A percentile compares a stretch with the other conserved stretches of the same genome.
These are phyloP conservation scores for Saccharomyces eubayanus DNA, from an alignment of 805 yeast species.

Conservation along the genomic window DNA sequence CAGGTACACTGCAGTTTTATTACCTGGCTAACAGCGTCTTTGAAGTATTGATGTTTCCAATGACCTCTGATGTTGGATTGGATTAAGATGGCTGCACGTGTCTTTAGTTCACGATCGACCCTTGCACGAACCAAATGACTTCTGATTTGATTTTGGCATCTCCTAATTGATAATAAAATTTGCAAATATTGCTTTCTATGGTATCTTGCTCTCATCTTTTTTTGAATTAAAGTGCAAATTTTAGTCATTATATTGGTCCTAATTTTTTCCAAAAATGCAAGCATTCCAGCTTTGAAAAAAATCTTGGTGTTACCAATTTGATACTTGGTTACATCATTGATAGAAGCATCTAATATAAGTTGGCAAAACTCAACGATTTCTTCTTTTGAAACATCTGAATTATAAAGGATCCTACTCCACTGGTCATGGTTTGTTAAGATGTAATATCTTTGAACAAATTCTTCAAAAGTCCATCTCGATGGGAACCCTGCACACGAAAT, in stretches of 20 bases:
- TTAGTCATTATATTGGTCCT: constrained; percentile 67
- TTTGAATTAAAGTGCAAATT: constrained; percentile 79
- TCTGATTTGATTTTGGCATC: constrained; percentile 56
- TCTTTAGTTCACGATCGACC: constrained; percentile 49
- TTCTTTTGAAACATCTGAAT: constrained; percentile 41
- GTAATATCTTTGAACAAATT: constrained; percentile 84
- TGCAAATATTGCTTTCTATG: constrained; percentile 55
- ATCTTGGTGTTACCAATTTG: constrained; percentile 91
- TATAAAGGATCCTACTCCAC: constrained; percentile 50
- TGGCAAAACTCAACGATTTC: constrained; percentile 55
- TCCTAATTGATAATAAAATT: constrained; percentile 45
- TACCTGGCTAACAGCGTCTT: constrained; percentile 16
- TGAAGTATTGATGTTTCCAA: constrained; percentile 34
- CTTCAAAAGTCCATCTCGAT: constrained; percentile 89
- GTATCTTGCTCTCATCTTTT: constrained; percentile 59
- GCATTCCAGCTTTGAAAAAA: constrained; percentile 93
- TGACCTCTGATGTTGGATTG: constrained; percentile 61
- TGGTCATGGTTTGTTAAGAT: constrained; percentile 63
- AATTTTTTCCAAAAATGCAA: constrained; percentile 80
- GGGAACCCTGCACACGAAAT: constrained; percentile 98
- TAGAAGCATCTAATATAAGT: constrained; percentile 53
- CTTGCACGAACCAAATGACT: constrained; percentile 54
- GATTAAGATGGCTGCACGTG: constrained; percentile 57
- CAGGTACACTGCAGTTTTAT: constrained; percentile 38
- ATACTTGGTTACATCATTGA: constrained; percentile 59